phyloP scores from a whole-genome alignment of 2,329 filamentous ascomycete species.

The Cladosporium velox region DNA sequence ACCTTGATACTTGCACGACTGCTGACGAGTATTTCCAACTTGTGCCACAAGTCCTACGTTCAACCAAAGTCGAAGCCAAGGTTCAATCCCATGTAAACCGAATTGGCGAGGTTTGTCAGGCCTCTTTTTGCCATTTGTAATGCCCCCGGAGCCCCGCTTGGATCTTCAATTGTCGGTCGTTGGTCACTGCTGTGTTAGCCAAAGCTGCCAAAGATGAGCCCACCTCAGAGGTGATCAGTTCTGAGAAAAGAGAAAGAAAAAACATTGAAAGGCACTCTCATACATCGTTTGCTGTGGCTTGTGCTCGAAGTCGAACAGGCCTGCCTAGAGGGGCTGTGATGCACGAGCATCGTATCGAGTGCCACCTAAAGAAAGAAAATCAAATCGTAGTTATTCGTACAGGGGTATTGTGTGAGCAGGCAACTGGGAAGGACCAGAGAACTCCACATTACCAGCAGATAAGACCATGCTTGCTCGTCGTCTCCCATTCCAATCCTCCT shows the following conservation, averaged over 20 bases:
- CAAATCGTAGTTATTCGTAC: slow-evolving; percentile 15
- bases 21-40: not conserved
- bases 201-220: not conserved
- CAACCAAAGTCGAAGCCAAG: not conserved
- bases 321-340: not conserved
- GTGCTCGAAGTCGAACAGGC: not conserved
- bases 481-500: not conserved
- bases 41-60: not conserved
- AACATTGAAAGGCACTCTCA: not conserved
- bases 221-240: not conserved
- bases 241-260: not conserved
- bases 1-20: not conserved
- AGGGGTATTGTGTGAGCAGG: slow-evolving; percentile 16
- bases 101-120: not conserved
- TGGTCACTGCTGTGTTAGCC: not conserved
- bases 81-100: not conserved
- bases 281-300: not conserved
- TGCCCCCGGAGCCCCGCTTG: not conserved
- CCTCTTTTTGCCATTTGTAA: not conserved
- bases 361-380: slow-evolving; percentile 13
- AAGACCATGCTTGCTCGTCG: slow-evolving; percentile 3
- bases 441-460: slow-evolving; percentile 9
- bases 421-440: slow-evolving; percentile 7
- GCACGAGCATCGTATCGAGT: slow-evolving; percentile 5
- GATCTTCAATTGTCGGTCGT: not conserved